Conservation (phyloP, 2,329 filamentous ascomycete species). For the Fusarium tupiense region DNA sequence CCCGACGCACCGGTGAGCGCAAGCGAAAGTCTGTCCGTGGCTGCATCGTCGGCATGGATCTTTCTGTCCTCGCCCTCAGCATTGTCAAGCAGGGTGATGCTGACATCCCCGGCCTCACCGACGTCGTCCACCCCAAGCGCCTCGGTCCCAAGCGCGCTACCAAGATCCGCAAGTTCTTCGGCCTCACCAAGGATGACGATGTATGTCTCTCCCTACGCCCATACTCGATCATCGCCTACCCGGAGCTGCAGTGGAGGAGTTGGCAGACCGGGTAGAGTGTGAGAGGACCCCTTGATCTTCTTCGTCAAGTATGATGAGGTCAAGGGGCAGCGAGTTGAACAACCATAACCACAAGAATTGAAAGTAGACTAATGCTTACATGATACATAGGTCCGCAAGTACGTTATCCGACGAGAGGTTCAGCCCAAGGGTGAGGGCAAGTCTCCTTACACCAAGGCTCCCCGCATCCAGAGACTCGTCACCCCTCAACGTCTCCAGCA, state of each 20-base stretch:
- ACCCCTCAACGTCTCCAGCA: conserved; percentile 99
- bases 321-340: conserved; percentile 39
- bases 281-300: conserved; percentile 54
- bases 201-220: conserved; percentile 76
- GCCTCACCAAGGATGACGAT: conserved; percentile 99
- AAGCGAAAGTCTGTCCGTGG: conserved; percentile 99
- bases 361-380: conserved; percentile 52
- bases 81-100: conserved; percentile 98
- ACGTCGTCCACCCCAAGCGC: conserved; percentile 98
- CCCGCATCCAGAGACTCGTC: conserved; percentile 99
- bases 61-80: conserved; percentile 92
- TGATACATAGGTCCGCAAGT: conserved; percentile 87
- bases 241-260: conserved; percentile 58
- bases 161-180: conserved; percentile 99
- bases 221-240: conserved; percentile 76
- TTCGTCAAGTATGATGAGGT: conserved; percentile 3
- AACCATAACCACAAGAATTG: conserved; percentile 17
- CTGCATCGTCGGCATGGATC: conserved; percentile 97
- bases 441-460: conserved; percentile 99
- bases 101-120: conserved; percentile 96
- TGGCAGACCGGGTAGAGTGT: conserved; percentile 67
- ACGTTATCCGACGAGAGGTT: conserved; percentile 99
- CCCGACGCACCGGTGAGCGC: conserved; percentile 97
- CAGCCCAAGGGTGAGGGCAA: conserved; percentile 97
- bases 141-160: conserved; percentile 99